A percentile compares a stretch with the other conserved stretches of the same genome.
phyloP scores from a whole-genome alignment of 1,284 basidiomycete genomes.

The Apiotrichum porosum region DNA sequence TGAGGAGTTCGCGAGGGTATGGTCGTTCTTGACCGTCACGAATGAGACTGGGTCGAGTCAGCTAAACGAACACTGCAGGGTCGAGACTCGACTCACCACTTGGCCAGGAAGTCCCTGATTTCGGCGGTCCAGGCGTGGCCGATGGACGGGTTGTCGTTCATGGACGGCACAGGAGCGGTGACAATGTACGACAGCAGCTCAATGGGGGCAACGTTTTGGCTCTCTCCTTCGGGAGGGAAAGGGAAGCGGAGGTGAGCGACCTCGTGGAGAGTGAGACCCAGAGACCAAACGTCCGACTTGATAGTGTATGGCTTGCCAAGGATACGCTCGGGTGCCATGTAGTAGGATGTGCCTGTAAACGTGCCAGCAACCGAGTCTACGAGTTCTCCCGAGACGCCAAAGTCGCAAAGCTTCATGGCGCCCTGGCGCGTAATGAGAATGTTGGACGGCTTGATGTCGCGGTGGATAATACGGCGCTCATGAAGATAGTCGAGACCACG shows the following conservation, averaged over 20 bases:
- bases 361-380: constrained; percentile 87
- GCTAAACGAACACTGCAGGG: background rate
- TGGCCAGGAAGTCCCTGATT: constrained; percentile 89
- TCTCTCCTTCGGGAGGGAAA: constrained; percentile 74
- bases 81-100: constrained; percentile 60
- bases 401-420: constrained; percentile 87
- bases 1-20: constrained; percentile 76
- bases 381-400: constrained; percentile 93
- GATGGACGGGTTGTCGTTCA: constrained; percentile 54
- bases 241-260: constrained; percentile 89
- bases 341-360: constrained; percentile 93
- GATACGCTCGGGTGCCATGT: constrained; percentile 98
- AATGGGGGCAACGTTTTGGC: constrained; percentile 68
- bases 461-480: constrained; percentile 83
- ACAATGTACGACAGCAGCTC: constrained; percentile 92
- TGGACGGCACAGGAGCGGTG: constrained; percentile 74
- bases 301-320: constrained; percentile 90
- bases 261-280: constrained; percentile 92
- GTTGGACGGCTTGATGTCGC: constrained; percentile 97
- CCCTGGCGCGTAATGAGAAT: constrained; percentile 82
- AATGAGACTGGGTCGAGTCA: constrained; percentile 29
- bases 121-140: constrained; percentile 68
- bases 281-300: constrained; percentile 95
- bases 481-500: constrained; percentile 91
- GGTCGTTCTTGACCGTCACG: constrained; percentile 60